Conservation (phyloP, 345 rosid species). For the Sonneratia caseolaris region DNA sequence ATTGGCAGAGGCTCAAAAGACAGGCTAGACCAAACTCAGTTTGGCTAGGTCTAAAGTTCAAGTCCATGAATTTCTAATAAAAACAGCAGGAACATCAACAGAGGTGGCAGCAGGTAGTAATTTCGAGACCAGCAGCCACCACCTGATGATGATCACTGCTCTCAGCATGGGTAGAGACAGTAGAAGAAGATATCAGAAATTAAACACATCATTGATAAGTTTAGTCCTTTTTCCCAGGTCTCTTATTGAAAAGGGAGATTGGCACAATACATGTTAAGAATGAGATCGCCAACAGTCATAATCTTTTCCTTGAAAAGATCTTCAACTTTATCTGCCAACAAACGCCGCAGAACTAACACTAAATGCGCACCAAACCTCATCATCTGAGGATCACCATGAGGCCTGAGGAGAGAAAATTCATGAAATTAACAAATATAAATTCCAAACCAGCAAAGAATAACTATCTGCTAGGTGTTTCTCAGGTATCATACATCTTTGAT, state of each 20-base stretch:
- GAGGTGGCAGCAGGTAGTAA: not conserved
- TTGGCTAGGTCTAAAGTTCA: not conserved
- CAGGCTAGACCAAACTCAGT: not conserved
- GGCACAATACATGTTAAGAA: slow-evolving; percentile 55
- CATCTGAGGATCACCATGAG: slow-evolving; percentile 95
- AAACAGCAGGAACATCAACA: not conserved
- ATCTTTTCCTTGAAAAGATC: slow-evolving; percentile 76
- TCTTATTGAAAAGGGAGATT: not conserved
- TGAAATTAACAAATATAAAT: not conserved
- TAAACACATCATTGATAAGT: not conserved
- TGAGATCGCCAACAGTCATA: slow-evolving; percentile 81
- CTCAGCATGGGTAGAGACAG: not conserved
- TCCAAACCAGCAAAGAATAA: not conserved
- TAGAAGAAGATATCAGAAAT: not conserved
- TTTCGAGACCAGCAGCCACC: not conserved
- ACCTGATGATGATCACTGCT: not conserved
- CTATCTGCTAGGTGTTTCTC: not conserved
- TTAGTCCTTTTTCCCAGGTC: not conserved
- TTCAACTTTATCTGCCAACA: slow-evolving; percentile 61
- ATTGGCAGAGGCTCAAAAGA: not conserved
- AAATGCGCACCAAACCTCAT: slow-evolving; percentile 91
- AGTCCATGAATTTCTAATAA: not conserved
- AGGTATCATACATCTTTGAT: not conserved
- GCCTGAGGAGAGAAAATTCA: slow-evolving; percentile 35
- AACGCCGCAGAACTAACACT: slow-evolving; percentile 81